Evolutionary conservation across 2,329 filamentous ascomycete genomes (phyloP).

Genomic region (Talaromyces funiculosus): DNA sequence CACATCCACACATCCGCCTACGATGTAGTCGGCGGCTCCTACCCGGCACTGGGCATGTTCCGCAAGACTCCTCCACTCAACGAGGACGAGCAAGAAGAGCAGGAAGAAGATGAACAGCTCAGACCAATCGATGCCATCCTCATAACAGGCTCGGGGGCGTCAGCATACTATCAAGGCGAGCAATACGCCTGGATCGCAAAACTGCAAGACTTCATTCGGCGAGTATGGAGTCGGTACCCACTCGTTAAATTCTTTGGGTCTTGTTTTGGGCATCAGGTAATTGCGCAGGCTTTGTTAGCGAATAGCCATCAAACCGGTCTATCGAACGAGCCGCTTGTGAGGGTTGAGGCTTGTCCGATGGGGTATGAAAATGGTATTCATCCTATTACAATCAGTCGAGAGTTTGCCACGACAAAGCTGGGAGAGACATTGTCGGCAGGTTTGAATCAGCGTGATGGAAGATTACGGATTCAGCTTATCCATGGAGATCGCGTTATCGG

Average conservation of each 20-base stretch:
- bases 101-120: neutral
- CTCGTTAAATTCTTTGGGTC: conserved; percentile 30
- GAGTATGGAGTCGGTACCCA: conserved; percentile 23
- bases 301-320: neutral
- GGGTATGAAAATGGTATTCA: conserved; percentile 30
- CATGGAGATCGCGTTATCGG: conserved; percentile 28
- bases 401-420: conserved; percentile 17
- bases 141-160: conserved; percentile 28
- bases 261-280: conserved; percentile 30
- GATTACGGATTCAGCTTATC: conserved; percentile 29
- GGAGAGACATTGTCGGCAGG: conserved; percentile 8
- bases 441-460: neutral
- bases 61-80: conserved; percentile 11
- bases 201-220: conserved; percentile 23
- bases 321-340: neutral
- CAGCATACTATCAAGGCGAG: conserved; percentile 20
- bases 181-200: conserved; percentile 26
- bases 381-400: conserved; percentile 20
- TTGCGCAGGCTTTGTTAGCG: conserved; percentile 25
- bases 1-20: conserved; percentile 29
- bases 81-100: neutral
- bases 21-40: conserved; percentile 28
- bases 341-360: conserved; percentile 18
- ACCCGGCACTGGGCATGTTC: conserved; percentile 22
- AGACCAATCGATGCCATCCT: conserved; percentile 26